Evolutionary conservation across 495 filamentous ascomycete species (phyloP), one percentile per base, ranked within the genome.

Genomic region (Tuber aestivum): DNA sequence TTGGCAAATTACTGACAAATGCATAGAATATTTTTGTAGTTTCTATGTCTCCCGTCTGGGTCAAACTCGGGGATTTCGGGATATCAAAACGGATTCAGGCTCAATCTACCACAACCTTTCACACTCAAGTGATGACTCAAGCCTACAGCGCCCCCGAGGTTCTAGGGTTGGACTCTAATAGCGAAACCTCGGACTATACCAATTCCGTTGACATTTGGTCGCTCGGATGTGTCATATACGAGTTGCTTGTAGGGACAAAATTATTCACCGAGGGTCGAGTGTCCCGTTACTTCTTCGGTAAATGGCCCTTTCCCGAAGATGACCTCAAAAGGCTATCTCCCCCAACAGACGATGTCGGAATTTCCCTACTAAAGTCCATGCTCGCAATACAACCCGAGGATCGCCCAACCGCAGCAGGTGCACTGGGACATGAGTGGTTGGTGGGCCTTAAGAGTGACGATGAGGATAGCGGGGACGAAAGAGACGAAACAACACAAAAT

Each of bases 121-220:
- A 61, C 37, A 77, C 77, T 4, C 37, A 38, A 10, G 71, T 68
- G 21, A 41, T 68, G 40, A 79, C 77, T 44, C 23, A 18, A 41
- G 41, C 69, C 35, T 77, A 77, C 45, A 69, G 56, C 41, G 75
- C 75, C 1, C 77, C 77, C 16, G 77, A 78, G 50, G 73, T 79
- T n/a, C 42, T 45, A 48, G 77, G 70, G 48, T 44, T 56, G 35
- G 70, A 41, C 37, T 44, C 73, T 23, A 69, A 68, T 40, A 65
- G 27, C 5, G 41, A 70, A 4, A 68, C 71, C 23, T 77, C 74
- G 42, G 68, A 69, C n/a, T 78, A 78, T 32, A 77, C 71, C 4
- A 77, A 73, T 20, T 44, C 77, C n/a, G 77, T 78, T 40, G 77
- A 78, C 69, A 77, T 78, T 27, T 78, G 77, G 77, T 74, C 71